Evolutionary conservation across 306 rosid species (phyloP), one percentile per base, ranked within the genome.

Genomic region (Alnus glutinosa): DNA sequence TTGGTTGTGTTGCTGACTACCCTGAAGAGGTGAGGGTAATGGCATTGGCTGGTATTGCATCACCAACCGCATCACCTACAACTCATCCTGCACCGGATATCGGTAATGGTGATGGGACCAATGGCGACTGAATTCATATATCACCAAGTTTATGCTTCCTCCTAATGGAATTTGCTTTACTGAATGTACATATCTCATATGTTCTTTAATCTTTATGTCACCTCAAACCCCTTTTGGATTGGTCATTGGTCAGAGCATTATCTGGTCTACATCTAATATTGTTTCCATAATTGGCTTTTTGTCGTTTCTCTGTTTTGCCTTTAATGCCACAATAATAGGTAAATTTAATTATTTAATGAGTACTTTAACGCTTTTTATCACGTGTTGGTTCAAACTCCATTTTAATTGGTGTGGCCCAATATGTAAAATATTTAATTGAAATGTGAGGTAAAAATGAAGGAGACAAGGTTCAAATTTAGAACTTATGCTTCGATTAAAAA

Each of bases 1-100:
- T 95, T 48, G 98, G 99, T 42, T 95, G 98, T 77, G 94, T 95
- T 55, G 93, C 94, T 63, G 99, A 95, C 77, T 95, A 93, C 78
- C 99, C 99, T 12, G 79, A 75, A 2, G 92, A 93, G 83, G 85
- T 95, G 75, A 90, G 98, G 71, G 76, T 37, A 4, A 97, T 93
- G 83, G 99, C 99, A 34, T n/a, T 71, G 10, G 58, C 79, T 7
- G 89, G 80, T 74, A 88, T 88, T 55, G 68, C 76, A 28, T 84
- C 85, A 2, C 75, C 75, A 30, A 62, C 16, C 7, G 39, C 68
- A 32, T 62, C 72, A 18, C 34, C 72, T 3, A 39, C 68, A 12
- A 37, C 80, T 28, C 50, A 28, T 71, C 78, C 86, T 52, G 16
- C 87, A 1, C 66, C 82, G 10, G 80, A 50, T 46, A 3, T 77